Base-by-base conservation (phyloP, 2,329 filamentous ascomycete species). In the Scleromitrula shiraiana region DNA sequence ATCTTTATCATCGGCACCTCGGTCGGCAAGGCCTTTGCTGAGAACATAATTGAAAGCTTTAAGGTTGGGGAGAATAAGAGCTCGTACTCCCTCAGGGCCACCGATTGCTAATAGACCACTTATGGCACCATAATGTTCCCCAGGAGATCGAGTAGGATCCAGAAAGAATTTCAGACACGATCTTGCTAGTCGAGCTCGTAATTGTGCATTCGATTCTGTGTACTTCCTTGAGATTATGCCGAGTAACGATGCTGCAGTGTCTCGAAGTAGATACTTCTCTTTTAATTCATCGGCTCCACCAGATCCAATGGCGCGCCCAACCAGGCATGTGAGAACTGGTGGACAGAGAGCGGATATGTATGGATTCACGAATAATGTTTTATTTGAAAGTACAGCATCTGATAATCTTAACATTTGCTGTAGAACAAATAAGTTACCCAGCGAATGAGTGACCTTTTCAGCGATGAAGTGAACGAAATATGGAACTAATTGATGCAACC, bases 391-490 rank as follows among this genome's bases (percentile, higher is more conserved):
- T 42, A 98, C 73, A 2, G 91, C 88, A 41, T 86, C 79, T 1
- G 87, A 83, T 51, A 97, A 79, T 60, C 89, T 83, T 85, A 98
- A 91, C 80, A 95, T 93, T 65, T 94, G 88, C 17, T 82, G 83
- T 19, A 98, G 74, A 5, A 89, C 80, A 64, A 96, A 96, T 2
- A 90, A 77, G 65, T 95, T 87, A 68, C 95, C 90, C 55, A 95
- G 77, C 57, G 83, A 85, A 65, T 98, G 93, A 1, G 93, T 97
- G 42, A 98, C 88, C 67, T 95, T 93, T 65, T 96, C 91, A 17
- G 89, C 84, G 60, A 97, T 85, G 66, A 95, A 97, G 65, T 94
- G 89, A 51, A 95, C 84, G 60, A 97, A 96, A 68, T 98, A 98
- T 0, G 93, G 93, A 23, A 95, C 82, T 8, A 98, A 79, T 67